Conservation (phyloP, 2,329 filamentous ascomycete species). For the Aspergillus texensis region DNA sequence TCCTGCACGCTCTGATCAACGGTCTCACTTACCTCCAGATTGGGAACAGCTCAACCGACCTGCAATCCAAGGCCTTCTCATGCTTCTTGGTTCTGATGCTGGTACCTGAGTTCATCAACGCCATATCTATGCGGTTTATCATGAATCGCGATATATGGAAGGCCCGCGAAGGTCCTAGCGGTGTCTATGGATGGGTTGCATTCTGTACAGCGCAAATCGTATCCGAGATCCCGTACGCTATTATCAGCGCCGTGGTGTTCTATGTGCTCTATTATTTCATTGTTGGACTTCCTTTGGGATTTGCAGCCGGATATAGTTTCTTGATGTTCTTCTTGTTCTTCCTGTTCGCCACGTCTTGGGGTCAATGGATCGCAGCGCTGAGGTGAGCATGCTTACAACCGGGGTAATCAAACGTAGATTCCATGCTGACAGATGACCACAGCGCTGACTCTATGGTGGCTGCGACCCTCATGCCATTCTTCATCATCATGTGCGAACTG, state of each 20-base stretch:
- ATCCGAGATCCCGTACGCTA: slow-evolving; percentile 67
- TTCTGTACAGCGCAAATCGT: slow-evolving; percentile 71
- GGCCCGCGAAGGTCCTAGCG: slow-evolving; percentile 67
- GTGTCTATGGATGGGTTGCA: slow-evolving; percentile 72
- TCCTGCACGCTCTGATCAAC: slow-evolving; percentile 71
- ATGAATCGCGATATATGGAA: slow-evolving; percentile 69
- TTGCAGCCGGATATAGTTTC: slow-evolving; percentile 69
- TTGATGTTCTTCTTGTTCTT: slow-evolving; percentile 74
- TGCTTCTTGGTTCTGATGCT: slow-evolving; percentile 63
- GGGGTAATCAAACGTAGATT: not conserved
- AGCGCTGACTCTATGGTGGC: slow-evolving; percentile 67
- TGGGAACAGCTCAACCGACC: slow-evolving; percentile 64
- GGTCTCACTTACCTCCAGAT: slow-evolving; percentile 73
- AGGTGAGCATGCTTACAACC: slow-evolving; percentile 43
- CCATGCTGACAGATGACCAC: not conserved
- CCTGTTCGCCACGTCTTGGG: slow-evolving; percentile 71
- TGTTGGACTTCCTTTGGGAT: slow-evolving; percentile 65
- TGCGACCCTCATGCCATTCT: slow-evolving; percentile 76
- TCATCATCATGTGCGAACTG: slow-evolving; percentile 79
- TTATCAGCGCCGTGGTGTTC: slow-evolving; percentile 65
- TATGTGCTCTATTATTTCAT: slow-evolving; percentile 73
- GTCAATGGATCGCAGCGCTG: slow-evolving; percentile 78
- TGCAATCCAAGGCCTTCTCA: slow-evolving; percentile 72
- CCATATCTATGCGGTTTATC: slow-evolving; percentile 71
- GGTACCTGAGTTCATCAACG: slow-evolving; percentile 70